Conservation (phyloP, 768 basidiomycete genomes). For the Suillus plorans region DNA sequence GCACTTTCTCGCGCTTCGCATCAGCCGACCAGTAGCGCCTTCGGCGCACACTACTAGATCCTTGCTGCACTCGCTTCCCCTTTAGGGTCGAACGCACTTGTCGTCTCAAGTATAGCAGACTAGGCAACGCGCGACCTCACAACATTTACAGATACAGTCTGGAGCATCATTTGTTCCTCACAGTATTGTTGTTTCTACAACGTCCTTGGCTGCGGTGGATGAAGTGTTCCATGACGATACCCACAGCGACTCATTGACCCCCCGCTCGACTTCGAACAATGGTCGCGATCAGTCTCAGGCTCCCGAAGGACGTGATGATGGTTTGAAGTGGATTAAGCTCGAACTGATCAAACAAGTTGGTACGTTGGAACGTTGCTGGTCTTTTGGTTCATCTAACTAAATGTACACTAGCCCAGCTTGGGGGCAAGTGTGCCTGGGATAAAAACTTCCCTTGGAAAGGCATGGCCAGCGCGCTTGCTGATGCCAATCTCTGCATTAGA, state of each 20-base stretch:
- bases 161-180: no score
- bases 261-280: not conserved
- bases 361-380: not conserved
- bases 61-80: no score
- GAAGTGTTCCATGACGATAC: not conserved
- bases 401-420: not conserved
- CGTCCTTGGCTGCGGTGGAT: not conserved
- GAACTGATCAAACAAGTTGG: not conserved
- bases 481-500: not conserved
- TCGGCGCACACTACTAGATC: no score
- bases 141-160: no score
- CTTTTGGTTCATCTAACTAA: not conserved
- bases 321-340: not conserved
- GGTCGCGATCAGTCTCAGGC: not conserved
- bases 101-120: no score
- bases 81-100: no score
- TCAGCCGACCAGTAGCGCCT: no score
- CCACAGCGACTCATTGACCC: not conserved
- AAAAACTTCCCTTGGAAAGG: not conserved
- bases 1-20: no score
- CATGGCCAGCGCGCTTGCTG: not conserved
- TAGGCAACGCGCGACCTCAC: no score
- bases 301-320: not conserved
- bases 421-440: not conserved
- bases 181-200: no score